Base-by-base conservation (phyloP, 2,329 filamentous ascomycete genomes). In the Herpotrichia juniperi region DNA sequence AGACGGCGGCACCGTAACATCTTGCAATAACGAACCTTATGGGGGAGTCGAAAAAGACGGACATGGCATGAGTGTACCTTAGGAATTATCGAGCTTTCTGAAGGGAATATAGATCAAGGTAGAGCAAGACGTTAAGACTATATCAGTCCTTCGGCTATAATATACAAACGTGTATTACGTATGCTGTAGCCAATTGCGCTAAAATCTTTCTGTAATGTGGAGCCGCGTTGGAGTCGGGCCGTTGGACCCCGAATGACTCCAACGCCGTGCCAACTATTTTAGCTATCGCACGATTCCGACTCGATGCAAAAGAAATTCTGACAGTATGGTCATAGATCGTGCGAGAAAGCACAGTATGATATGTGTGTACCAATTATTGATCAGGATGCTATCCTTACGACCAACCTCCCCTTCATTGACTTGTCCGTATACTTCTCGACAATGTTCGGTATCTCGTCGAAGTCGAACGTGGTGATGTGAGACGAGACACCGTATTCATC, bases 41-140 rank as follows among this genome's bases (percentile, higher is more conserved):
- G 4, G 65, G 59, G 8, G 64, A 62, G 45, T 68, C 65, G 42
- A 67, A 66, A 28, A 68, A 68, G 43, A 68, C 64, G 25, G 65
- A 68, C 65, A 68, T 68, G 17, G 16, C 48, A 10, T 21, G 19
- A n/a, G 28, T 17, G 17, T 50, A n/a, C n/a, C n/a, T n/a, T n/a
- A n/a, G n/a, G n/a, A n/a, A n/a, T n/a, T n/a, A n/a, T n/a, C n/a
- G n/a, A n/a, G n/a, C n/a, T n/a, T n/a, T n/a, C n/a, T n/a, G n/a
- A n/a, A n/a, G 31, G 31, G 16, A 34, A 34, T 34, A 34, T 16
- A n/a, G 5, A 7, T 5, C 31, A n/a, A 34, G 31, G 5, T 12
- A 10, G 4, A 19, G 25, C 25, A 42, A 40, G 54, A 51, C 47
- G 53, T 32, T 40, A 48, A 4, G 12, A 28, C 14, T 11, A 24